phyloP scores from a whole-genome alignment of 129 eudicot species.

The Scalesia atractyloides region DNA sequence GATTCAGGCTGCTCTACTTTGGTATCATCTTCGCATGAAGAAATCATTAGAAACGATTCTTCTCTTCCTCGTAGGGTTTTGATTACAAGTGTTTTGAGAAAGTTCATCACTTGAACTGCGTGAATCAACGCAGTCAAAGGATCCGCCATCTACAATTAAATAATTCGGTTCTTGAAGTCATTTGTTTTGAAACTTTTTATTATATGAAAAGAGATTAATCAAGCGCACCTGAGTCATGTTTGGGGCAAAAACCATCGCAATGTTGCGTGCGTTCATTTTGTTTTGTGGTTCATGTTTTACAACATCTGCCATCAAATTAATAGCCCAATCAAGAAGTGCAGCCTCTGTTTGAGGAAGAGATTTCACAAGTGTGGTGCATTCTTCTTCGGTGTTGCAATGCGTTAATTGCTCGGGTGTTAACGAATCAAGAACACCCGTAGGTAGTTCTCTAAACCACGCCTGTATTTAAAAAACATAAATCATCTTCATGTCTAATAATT shows the following conservation, averaged over 20 bases:
- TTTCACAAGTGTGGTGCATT: constrained; percentile 60
- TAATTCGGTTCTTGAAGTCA: neutral
- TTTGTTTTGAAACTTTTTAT: neutral
- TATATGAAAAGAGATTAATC: neutral
- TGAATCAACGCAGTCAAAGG: constrained; percentile 93
- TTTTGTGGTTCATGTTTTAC: constrained; percentile 62
- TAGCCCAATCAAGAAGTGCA: constrained; percentile 84
- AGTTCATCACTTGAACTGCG: constrained; percentile 97
- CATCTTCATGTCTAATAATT: neutral
- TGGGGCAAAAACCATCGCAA: constrained; percentile 96
- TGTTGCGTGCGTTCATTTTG: constrained; percentile 93
- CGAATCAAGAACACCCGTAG: constrained; percentile 87
- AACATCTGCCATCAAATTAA: constrained; percentile 93
- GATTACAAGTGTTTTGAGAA: constrained; percentile 67
- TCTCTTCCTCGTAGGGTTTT: constrained; percentile 60
- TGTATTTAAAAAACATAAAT: constrained; percentile 24
- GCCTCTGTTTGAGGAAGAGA: constrained; percentile 82
- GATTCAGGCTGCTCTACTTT: constrained; percentile 22
- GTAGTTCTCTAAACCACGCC: constrained; percentile 99
- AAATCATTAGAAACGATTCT: constrained; percentile 25
- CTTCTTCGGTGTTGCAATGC: constrained; percentile 92
- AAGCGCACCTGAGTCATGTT: constrained; percentile 87
- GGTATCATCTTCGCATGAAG: constrained; percentile 27
- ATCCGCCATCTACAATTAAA: constrained; percentile 83
- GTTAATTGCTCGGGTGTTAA: constrained; percentile 83